Evolutionary conservation across 208 protist genomes (phyloP), one percentile per base, ranked within the genome.

Genomic region (Trypanosoma scelopori): DNA sequence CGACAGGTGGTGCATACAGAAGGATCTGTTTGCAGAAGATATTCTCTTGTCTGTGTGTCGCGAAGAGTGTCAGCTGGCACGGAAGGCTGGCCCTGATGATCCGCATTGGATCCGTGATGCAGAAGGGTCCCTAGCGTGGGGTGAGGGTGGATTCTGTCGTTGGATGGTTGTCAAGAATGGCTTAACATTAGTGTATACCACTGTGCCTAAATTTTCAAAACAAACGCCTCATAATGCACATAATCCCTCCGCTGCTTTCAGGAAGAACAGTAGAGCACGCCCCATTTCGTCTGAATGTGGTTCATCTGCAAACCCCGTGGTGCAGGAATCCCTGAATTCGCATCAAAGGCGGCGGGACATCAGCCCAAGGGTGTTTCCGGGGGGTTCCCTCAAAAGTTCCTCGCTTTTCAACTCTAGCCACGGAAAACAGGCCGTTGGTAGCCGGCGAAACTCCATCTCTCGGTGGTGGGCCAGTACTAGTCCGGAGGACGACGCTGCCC

Each of bases 31-130:
- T 51, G 76, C 76, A 5, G 82, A 89, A 45, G 82, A 89, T 37
- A 64, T 89, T 7, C 55, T 85, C 11, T 69, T 89, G 6, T 71
- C 78, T 7, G 66, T 89, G 13, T 89, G 79, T 65, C 79, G 83
- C 27, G 63, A 74, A 23, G 80, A 71, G 3, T 86, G 80, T 47
- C 65, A 69, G 50, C 59, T 30, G 9, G 71, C 78, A 11, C 83
- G 83, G 9, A 55, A 57, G 9, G 80, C 83, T 7, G 41, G 50
- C 2, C 75, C 74, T 22, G 56, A 69, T 37, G 84, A 86, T 47
- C 37, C 58, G 37, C 84, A 82, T 65, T 90, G 84, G 83, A 28
- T 86, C 18, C 59, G 60, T 56, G 42, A 61, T 11, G 12, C 41
- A 61, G 49, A 49, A 37, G 55, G 55, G 46, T 37, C 11, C 3